phyloP scores from a whole-genome alignment of 352 stramenopile species.

The Pythium chondricola region DNA sequence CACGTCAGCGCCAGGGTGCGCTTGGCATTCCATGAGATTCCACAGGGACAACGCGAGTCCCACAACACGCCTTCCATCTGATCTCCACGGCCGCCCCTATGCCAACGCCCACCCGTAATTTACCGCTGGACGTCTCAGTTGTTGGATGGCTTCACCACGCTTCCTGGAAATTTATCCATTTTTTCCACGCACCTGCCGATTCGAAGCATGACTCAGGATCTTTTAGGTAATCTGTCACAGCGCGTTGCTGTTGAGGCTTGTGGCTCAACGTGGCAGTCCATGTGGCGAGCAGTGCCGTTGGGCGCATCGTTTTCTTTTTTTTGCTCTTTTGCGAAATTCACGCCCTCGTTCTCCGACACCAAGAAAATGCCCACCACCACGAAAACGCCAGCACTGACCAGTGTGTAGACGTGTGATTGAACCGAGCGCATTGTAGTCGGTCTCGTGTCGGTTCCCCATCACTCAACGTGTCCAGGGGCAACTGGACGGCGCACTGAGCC shows the following conservation, averaged over 20 bases:
- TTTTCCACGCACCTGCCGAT: constrained; percentile 13
- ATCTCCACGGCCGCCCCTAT: not conserved
- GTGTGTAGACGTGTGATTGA: not conserved
- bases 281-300: constrained; percentile 6
- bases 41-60: too few relatives aligned
- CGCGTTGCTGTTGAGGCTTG: not conserved
- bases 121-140: constrained; percentile 2
- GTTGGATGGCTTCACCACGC: not conserved
- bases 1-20: not conserved
- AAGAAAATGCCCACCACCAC: not conserved
- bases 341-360: not conserved
- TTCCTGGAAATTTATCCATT: constrained; percentile 17
- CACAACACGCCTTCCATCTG: too few relatives aligned
- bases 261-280: not conserved
- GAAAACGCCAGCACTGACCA: too few relatives aligned
- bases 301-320: constrained; percentile 4
- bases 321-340: not conserved
- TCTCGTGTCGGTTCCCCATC: not conserved
- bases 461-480: not conserved
- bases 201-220: not conserved
- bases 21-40: not conserved
- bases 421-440: not conserved
- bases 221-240: not conserved
- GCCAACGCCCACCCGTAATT: constrained; percentile 8
- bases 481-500: too few relatives aligned